Evolutionary conservation across 2,329 filamentous ascomycete genomes (phyloP).

Genomic region (Fusarium brachygibbosum): DNA sequence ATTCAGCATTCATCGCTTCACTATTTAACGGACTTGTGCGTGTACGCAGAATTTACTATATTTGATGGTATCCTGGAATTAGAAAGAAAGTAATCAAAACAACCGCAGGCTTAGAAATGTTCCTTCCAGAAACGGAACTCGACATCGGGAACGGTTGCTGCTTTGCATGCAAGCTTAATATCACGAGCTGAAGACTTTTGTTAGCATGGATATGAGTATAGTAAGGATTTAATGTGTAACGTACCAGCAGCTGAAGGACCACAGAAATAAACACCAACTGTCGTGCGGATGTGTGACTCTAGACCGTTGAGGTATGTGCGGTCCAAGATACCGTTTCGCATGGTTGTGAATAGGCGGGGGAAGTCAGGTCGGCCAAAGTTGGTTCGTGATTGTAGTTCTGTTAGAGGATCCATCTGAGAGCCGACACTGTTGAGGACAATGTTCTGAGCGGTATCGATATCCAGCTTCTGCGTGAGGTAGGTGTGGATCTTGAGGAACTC

Average conservation of each 20-base stretch:
- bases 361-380: conserved; percentile 98
- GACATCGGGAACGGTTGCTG: conserved; percentile 81
- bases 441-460: conserved; percentile 93
- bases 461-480: conserved; percentile 93
- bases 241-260: conserved; percentile 80
- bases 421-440: conserved; percentile 97
- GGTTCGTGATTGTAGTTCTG: conserved; percentile 88
- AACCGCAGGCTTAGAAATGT: conserved; percentile 70
- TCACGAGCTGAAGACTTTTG: conserved; percentile 73
- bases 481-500: conserved; percentile 99
- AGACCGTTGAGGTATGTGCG: conserved; percentile 87
- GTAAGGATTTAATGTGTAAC: conserved; percentile 42
- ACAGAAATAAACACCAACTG: conserved; percentile 98
- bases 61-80: conserved; percentile 45
- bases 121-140: conserved; percentile 99
- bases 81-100: conserved; percentile 32
- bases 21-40: not conserved
- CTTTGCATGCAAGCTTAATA: conserved; percentile 85
- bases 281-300: conserved; percentile 80
- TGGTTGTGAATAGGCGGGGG: conserved; percentile 79
- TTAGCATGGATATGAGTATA: conserved; percentile 51
- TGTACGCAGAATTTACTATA: conserved; percentile 24
- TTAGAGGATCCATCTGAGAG: conserved; percentile 87
- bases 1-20: not conserved
- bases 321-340: conserved; percentile 90